Base-by-base conservation (phyloP, 768 basidiomycete genomes). In the Gloeostereum incarnatum region DNA sequence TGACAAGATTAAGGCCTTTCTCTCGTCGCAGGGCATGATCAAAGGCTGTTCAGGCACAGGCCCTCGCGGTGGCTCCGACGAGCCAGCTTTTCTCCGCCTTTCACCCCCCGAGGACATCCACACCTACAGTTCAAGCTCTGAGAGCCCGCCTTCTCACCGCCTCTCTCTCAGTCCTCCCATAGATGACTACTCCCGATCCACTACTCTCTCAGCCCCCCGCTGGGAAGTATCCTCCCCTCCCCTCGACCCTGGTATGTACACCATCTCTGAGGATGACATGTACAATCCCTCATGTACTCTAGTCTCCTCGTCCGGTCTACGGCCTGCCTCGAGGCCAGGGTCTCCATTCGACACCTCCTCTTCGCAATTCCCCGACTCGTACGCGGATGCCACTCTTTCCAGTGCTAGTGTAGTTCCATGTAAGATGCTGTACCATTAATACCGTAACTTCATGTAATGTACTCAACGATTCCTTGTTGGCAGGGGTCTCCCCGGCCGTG, bases 1-100 rank as follows among this genome's bases (percentile, higher is more conserved):
- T 39, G 82, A 85, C 48, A 82, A 77, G 60, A 88, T 87, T 52
- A 89, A 88, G 61, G 59, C 62, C 1, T 84, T 85, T 51, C 69
- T 89, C 17, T 82, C 82, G 0, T 73, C 82, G 0, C 83, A 88
- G 55, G 86, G 86, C 34, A 85, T 88, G 83, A 88, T 90, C 59
- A 89, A 89, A 59, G 87, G 87, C 20, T 85, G 88, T 50, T 81
- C 86, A 14, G 81, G 81, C 40, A 62, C 79, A 19, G 78, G 74
- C 2, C 68, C 80, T 14, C 76, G 79, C 31, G 58, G 64, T 16
- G 50, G 64, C 24, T 79, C 79, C 2, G 71, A 70, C 13, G 77
- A 75, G 23, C 70, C 66, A 10, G 70, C 69, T 31, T 65, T 79
- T 40, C 65, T 85, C 45, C 57, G 63, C 49, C 59, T 82, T 52